Conservation (phyloP, 2,329 filamentous ascomycete species). For the Tolypocladium paradoxum region DNA sequence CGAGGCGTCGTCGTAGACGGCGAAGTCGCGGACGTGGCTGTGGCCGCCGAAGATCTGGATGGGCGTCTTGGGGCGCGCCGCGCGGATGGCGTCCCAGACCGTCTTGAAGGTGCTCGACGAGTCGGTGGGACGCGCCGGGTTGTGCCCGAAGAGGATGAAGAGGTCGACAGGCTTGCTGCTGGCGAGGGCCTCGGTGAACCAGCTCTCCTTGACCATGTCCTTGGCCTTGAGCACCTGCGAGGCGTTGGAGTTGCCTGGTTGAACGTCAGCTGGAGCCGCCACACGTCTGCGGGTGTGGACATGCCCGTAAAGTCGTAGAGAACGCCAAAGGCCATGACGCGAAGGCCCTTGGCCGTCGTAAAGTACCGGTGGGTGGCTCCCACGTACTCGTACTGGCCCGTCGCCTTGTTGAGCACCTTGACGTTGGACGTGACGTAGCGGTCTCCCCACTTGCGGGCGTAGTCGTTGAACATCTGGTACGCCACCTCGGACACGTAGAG, state of each 20-base stretch:
- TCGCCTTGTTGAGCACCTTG: constrained; percentile 28
- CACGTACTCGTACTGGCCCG: constrained; percentile 28
- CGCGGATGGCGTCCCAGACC: constrained; percentile 48
- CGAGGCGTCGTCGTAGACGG: constrained; percentile 49
- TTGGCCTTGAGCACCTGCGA: constrained; percentile 48
- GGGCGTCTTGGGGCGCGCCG: constrained; percentile 42
- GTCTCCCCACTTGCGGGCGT: constrained; percentile 43
- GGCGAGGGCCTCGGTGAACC: constrained; percentile 50
- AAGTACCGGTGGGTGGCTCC: constrained; percentile 34
- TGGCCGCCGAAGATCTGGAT: constrained; percentile 58
- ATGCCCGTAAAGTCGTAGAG: constrained; percentile 38
- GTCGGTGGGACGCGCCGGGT: constrained; percentile 38
- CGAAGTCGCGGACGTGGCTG: constrained; percentile 54
- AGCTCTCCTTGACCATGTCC: constrained; percentile 39
- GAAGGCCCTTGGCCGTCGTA: constrained; percentile 28
- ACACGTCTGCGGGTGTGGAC: no score
- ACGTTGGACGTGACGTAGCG: constrained; percentile 35
- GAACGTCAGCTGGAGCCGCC: not conserved
- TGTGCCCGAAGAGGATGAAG: constrained; percentile 55
- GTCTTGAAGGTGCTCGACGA: constrained; percentile 30
- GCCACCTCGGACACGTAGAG: constrained; percentile 52
- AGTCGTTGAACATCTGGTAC: constrained; percentile 49
- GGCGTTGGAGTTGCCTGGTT: constrained; percentile 45
- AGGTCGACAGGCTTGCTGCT: constrained; percentile 47
- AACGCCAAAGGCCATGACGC: constrained; percentile 33